Evolutionary conservation across 1,284 basidiomycete species (phyloP).

Genomic region (Marasmius oreades): DNA sequence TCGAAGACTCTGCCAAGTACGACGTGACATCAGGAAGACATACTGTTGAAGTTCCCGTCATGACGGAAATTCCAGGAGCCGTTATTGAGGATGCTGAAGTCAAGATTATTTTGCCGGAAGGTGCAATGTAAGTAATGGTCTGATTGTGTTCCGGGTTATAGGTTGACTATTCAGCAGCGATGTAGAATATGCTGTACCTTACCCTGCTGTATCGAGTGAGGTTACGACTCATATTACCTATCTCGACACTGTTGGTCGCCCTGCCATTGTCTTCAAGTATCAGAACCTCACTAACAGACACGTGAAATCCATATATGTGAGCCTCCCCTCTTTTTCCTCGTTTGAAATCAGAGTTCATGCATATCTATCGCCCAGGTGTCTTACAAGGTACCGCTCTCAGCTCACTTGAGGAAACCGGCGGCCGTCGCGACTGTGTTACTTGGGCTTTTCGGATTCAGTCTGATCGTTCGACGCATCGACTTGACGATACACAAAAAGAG

Average conservation of each 20-base stretch:
- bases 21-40: slow-evolving; percentile 59
- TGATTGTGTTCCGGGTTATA: neutral
- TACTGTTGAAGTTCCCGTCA: slow-evolving; percentile 81
- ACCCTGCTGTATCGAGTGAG: slow-evolving; percentile 61
- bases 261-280: slow-evolving; percentile 73
- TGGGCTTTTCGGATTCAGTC: slow-evolving; percentile 57
- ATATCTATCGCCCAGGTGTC: slow-evolving; percentile 55
- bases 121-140: slow-evolving; percentile 73
- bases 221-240: slow-evolving; percentile 78
- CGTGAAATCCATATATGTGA: slow-evolving; percentile 67
- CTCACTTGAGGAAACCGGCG: slow-evolving; percentile 82
- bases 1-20: slow-evolving; percentile 70
- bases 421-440: slow-evolving; percentile 69
- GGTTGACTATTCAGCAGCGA: slow-evolving; percentile 47
- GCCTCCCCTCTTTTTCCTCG: slow-evolving; percentile 25
- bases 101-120: slow-evolving; percentile 87
- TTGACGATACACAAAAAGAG: slow-evolving; percentile 56
- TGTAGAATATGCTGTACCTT: slow-evolving; percentile 75
- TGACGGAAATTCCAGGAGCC: slow-evolving; percentile 78
- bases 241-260: slow-evolving; percentile 91
- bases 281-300: slow-evolving; percentile 78
- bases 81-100: slow-evolving; percentile 82
- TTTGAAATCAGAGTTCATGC: slow-evolving; percentile 21
- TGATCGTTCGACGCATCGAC: slow-evolving; percentile 63
- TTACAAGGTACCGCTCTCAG: slow-evolving; percentile 75